Conservation (phyloP, 2,329 filamentous ascomycete species). For the Pseudophaeomoniella oleicola region DNA sequence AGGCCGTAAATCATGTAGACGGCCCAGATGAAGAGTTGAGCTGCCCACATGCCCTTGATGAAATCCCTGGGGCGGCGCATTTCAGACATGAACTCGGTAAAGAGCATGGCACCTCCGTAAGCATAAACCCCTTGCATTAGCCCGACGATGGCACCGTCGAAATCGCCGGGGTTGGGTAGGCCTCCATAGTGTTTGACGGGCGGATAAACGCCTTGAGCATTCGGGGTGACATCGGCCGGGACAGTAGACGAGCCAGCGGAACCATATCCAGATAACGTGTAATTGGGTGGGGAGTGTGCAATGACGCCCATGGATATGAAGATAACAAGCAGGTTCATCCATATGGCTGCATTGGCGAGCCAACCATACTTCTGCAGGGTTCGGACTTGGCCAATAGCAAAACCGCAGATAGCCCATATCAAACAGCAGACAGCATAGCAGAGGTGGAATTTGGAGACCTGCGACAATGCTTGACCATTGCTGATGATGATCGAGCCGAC, state of each 20-base stretch:
- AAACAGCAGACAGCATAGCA: slow-evolving; percentile 14
- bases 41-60: slow-evolving; percentile 8
- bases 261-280: slow-evolving; percentile 12
- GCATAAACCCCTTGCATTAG: slow-evolving; percentile 16
- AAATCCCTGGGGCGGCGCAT: slow-evolving; percentile 14
- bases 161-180: slow-evolving; percentile 8
- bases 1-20: slow-evolving; percentile 10
- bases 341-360: slow-evolving; percentile 15
- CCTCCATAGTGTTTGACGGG: slow-evolving; percentile 11
- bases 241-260: slow-evolving; percentile 15
- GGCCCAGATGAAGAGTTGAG: slow-evolving; percentile 10
- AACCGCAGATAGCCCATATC: slow-evolving; percentile 13
- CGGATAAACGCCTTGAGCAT: slow-evolving; percentile 8
- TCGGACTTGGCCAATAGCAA: slow-evolving; percentile 15
- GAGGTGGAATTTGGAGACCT: slow-evolving; percentile 11
- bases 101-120: slow-evolving; percentile 16
- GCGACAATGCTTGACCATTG: slow-evolving; percentile 9
- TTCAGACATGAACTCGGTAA: slow-evolving; percentile 18
- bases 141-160: slow-evolving; percentile 13
- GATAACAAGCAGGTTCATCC: slow-evolving; percentile 15
- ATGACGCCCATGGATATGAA: slow-evolving; percentile 18
- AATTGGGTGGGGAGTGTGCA: slow-evolving; percentile 15
- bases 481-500: slow-evolving; percentile 14
- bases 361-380: slow-evolving; percentile 15
- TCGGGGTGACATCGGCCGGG: slow-evolving; percentile 12